Base-by-base conservation (phyloP, 345 rosid species). In the Syzygium oleosum region DNA sequence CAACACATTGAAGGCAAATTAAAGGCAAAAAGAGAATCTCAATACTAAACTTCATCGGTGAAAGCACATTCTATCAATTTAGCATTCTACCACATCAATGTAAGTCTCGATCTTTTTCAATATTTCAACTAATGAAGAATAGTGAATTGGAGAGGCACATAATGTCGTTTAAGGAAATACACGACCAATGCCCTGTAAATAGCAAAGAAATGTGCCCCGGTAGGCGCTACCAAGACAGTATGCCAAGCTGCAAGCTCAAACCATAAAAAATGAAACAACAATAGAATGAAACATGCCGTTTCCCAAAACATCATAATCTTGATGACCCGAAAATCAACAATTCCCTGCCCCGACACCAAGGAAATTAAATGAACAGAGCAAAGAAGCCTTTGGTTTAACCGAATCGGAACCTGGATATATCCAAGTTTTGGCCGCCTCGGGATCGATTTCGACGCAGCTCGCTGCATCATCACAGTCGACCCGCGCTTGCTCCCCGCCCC, bases 401-500 rank as follows among this genome's bases (percentile, higher is more conserved):
- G 58, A 51, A n/a, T 85, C 43, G 13, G 27, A 79, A 96, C 99
- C 97, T 91, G 99, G 99, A 87, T 96, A 97, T 63, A 97, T 94
- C 99, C 98, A 97, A 51, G 98, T 93, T 87, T 93, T 93, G 80
- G 97, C 98, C 9, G 99, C 91, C 89, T 94, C 97, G 1, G 91
- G 88, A 93, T 97, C 99, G 88, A 95, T 94, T 29, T 85, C 91
- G 68, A 95, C 89, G 63, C 41, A 87, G 59, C 95, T 84, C 53
- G 46, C 61, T 19, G 86, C 88, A 61, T 88, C 91, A 54, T 85
- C 89, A 73, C 88, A 79, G 46, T 89, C 91, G 55, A 85, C 68
- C 41, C 73, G 55, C 12, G 46, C 51, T 49, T 84, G 79, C 22
- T 89, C 89, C 61, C 85, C 90, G 88, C 86, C 46, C 84, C 38